Evolutionary conservation across 2,329 filamentous ascomycete species (phyloP).

Genomic region (Endocalyx cinctus): DNA sequence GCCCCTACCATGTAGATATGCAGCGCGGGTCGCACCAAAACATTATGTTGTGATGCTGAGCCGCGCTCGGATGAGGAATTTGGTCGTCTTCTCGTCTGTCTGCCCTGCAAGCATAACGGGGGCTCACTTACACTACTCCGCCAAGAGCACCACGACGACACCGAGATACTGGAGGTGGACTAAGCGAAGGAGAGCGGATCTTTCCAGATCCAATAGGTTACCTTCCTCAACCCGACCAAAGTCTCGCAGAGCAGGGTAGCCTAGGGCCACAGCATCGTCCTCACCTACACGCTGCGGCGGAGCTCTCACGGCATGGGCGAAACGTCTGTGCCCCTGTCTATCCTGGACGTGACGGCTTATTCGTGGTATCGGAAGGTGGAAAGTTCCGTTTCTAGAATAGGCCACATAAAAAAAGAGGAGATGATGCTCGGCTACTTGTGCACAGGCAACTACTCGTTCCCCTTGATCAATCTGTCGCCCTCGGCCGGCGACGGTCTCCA

Average conservation of each 20-base stretch:
- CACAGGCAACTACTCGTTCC: neutral
- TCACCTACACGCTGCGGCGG: neutral
- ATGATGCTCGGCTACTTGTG: neutral
- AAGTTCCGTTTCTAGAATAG: neutral
- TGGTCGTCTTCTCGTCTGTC: too few relatives aligned
- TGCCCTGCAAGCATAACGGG: too few relatives aligned
- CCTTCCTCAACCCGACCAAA: neutral
- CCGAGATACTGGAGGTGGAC: too few relatives aligned
- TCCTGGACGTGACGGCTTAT: neutral
- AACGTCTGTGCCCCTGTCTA: neutral
- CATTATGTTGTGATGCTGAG: too few relatives aligned
- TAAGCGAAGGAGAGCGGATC: too few relatives aligned
- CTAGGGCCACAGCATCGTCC: neutral
- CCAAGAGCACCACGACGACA: too few relatives aligned
- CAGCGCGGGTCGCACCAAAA: too few relatives aligned
- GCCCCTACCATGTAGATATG: too few relatives aligned
- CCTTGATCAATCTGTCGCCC: neutral
- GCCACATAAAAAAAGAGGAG: neutral
- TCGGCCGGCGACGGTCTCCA: slow-evolving; percentile 1
- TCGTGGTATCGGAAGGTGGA: neutral
- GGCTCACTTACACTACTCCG: too few relatives aligned
- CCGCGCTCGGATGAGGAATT: too few relatives aligned
- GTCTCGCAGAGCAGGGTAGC: neutral
- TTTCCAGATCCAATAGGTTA: too few relatives aligned
- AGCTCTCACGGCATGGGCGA: neutral